Percentiles rank a stretch among this genome's conserved stretches.
These are phyloP conservation scores for Parasarocladium wereldwijsianum DNA, from an alignment of 2,329 filamentous ascomycete genomes.

Conservation along the genomic window DNA sequence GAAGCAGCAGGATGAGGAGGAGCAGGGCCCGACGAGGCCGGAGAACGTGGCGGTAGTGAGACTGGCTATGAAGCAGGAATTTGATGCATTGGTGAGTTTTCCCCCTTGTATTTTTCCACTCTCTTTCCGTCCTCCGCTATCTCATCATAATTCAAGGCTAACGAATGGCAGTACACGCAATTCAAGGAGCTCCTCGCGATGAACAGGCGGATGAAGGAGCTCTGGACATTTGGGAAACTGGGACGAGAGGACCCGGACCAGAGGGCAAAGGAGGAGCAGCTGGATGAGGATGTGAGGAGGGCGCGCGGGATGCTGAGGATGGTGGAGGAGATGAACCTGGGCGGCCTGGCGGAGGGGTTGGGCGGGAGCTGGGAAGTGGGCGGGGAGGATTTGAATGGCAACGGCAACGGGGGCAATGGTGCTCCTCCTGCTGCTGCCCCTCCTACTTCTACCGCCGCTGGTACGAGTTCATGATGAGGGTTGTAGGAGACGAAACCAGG, in stretches of 20 bases:
- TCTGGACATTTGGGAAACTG: conserved; percentile 29
- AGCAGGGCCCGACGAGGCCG: conserved; percentile 22
- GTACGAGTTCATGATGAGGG: no score
- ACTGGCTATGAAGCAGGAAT: conserved; percentile 29
- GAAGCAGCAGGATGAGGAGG: conserved; percentile 20
- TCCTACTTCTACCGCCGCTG: no score
- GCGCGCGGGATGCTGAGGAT: conserved; percentile 19
- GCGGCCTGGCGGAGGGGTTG: conserved; percentile 16
- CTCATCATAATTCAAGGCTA: background rate
- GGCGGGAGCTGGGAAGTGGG: conserved; percentile 21
- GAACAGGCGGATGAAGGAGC: conserved; percentile 28
- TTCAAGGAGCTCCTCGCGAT: conserved; percentile 29
- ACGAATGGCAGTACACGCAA: conserved; percentile 21
- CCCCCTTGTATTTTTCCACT: background rate
- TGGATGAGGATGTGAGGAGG: conserved; percentile 20
- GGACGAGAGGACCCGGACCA: conserved; percentile 20
- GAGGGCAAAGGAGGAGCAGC: conserved; percentile 19
- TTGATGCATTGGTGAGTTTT: conserved; percentile 23
- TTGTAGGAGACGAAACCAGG: no score
- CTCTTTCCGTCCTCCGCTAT: background rate
- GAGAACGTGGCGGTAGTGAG: conserved; percentile 26
- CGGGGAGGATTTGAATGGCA: background rate
- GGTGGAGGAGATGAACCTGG: conserved; percentile 20
- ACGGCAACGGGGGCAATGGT: background rate
- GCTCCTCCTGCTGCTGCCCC: no score